These are phyloP conservation scores for Exophiala phaeomuriformis DNA, from an alignment of 2,329 filamentous ascomycete species.

Conservation along the genomic window DNA sequence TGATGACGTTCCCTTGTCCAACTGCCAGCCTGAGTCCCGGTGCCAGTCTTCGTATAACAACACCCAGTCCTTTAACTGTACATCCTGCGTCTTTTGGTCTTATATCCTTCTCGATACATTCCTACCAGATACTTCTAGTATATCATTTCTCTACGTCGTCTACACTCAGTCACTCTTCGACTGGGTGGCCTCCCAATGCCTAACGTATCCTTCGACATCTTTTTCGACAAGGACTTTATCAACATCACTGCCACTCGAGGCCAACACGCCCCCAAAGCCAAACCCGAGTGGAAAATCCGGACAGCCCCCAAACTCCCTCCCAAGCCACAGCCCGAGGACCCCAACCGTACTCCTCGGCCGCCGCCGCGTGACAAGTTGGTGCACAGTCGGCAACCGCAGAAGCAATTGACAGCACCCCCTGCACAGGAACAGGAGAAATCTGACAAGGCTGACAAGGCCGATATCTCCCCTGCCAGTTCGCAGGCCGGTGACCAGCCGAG, in stretches of 20 bases:
- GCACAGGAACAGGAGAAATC: background rate
- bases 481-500: constrained; percentile 15
- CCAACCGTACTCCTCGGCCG: constrained; percentile 16
- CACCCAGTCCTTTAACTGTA: background rate
- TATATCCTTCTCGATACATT: background rate
- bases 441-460: background rate
- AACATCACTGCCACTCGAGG: constrained; percentile 28
- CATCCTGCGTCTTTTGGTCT: background rate
- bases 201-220: constrained; percentile 30
- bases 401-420: background rate
- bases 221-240: constrained; percentile 29
- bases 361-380: constrained; percentile 23
- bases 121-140: background rate
- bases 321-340: constrained; percentile 21
- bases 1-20: constrained; percentile 16
- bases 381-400: constrained; percentile 16
- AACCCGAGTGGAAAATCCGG: constrained; percentile 29
- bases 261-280: constrained; percentile 27
- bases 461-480: constrained; percentile 12
- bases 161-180: constrained; percentile 3
- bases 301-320: constrained; percentile 28
- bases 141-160: background rate
- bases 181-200: constrained; percentile 26
- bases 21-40: too few relatives aligned
- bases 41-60: too few relatives aligned